Evolutionary conservation across 208 protist species (phyloP).

Genomic region (Leishmania gerbilli): DNA sequence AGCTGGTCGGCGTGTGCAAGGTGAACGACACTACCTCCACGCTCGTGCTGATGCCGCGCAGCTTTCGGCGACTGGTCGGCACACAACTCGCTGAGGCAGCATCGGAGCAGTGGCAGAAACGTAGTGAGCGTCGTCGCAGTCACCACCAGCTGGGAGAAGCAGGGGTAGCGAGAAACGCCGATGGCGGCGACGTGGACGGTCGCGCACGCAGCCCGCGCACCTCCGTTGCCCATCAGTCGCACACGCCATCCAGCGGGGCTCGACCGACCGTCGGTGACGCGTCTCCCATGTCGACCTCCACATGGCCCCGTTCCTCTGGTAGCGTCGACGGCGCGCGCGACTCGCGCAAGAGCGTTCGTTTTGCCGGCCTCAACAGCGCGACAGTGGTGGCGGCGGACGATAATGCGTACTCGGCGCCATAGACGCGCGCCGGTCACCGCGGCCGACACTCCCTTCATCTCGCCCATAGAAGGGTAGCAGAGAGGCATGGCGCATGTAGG

Average conservation of each 20-base stretch:
- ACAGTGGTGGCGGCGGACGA: neutral
- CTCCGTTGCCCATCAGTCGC: constrained; percentile 3
- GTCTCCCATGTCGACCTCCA: neutral
- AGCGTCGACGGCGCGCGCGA: neutral
- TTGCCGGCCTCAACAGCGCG: neutral
- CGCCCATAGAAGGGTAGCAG: neutral
- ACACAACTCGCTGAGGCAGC: constrained; percentile 17
- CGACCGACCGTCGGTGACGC: neutral
- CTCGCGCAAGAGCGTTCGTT: constrained; percentile 6
- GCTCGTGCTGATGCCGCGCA: constrained; percentile 96
- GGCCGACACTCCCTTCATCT: neutral
- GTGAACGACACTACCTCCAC: constrained; percentile 97
- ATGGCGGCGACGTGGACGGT: neutral
- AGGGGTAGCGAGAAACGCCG: neutral
- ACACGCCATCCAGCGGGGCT: constrained; percentile 23
- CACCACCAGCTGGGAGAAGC: neutral
- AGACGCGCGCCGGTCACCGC: neutral
- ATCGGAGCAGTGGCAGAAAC: constrained; percentile 7
- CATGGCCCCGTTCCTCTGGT: neutral
- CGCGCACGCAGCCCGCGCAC: neutral
- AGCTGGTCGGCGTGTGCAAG: constrained; percentile 99
- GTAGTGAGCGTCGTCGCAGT: constrained; percentile 6
- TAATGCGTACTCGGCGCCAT: neutral
- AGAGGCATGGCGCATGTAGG: neutral
- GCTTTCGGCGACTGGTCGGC: constrained; percentile 54